Conservation (phyloP, 2,329 filamentous ascomycete genomes). For the Paecilomyces variotii region DNA sequence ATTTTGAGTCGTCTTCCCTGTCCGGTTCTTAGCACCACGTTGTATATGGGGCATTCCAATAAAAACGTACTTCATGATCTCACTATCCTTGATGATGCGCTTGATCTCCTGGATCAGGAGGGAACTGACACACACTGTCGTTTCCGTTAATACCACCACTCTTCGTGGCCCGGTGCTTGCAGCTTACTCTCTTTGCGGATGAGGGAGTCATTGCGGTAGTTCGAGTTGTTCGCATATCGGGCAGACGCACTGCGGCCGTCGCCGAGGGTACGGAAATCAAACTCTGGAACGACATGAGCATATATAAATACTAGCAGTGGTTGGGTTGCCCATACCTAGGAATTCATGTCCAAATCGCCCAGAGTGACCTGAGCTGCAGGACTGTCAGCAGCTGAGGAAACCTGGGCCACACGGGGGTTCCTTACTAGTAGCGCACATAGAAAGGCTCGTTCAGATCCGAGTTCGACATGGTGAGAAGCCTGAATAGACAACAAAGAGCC, state of each 20-base stretch:
- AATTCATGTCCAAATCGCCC: slow-evolving; percentile 98
- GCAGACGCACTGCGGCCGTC: slow-evolving; percentile 90
- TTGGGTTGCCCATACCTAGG: slow-evolving; percentile 54
- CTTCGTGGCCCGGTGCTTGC: slow-evolving; percentile 1
- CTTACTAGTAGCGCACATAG: slow-evolving; percentile 96
- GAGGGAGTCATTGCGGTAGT: slow-evolving; percentile 96
- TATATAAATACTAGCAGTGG: slow-evolving; percentile 4
- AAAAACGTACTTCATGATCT: slow-evolving; percentile 87
- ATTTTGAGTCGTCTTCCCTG: slow-evolving; percentile 96
- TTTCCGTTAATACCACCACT: slow-evolving; percentile 11
- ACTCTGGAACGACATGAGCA: slow-evolving; percentile 54
- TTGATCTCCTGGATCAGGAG: slow-evolving; percentile 89
- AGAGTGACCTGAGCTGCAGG: slow-evolving; percentile 81
- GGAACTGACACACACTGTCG: slow-evolving; percentile 86
- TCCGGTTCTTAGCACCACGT: slow-evolving; percentile 8
- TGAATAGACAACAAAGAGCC: not conserved
- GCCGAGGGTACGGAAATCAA: slow-evolving; percentile 86
- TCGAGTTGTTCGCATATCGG: slow-evolving; percentile 98
- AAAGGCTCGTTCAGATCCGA: slow-evolving; percentile 70
- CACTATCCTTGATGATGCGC: slow-evolving; percentile 91
- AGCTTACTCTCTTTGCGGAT: slow-evolving; percentile 97
- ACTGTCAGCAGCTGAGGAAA: slow-evolving; percentile 34
- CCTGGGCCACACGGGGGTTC: slow-evolving; percentile 20
- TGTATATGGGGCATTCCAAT: not conserved
- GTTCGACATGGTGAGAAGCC: slow-evolving; percentile 41